Conservation (phyloP, 106 monocot genomes). For the Apostasia ramifera region DNA sequence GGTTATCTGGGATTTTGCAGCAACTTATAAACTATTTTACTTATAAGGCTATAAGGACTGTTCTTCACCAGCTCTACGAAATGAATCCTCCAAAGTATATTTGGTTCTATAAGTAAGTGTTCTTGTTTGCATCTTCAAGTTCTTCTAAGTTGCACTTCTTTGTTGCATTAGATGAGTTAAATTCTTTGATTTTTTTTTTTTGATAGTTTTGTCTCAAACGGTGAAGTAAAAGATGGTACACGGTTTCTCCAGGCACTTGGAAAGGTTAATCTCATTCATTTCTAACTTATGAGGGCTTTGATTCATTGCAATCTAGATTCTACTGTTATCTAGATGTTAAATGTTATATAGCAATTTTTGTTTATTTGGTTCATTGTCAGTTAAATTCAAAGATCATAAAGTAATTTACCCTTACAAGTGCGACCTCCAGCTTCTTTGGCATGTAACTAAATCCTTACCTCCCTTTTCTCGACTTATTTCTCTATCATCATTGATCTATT, state of each 20-base stretch:
- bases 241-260: conserved; percentile 64
- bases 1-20: conserved; percentile 25
- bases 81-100: conserved; percentile 95
- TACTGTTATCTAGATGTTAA: background rate
- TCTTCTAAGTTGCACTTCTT: background rate
- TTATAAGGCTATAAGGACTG: conserved; percentile 78
- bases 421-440: no score
- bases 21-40: conserved; percentile 87
- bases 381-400: no score
- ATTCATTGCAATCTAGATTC: background rate
- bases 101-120: conserved; percentile 86
- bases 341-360: no score
- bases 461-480: no score
- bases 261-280: conserved; percentile 40
- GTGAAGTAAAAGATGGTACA: conserved; percentile 58
- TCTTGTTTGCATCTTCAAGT: background rate
- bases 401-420: no score
- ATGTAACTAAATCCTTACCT: no score
- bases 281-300: background rate
- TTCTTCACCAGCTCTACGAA: conserved; percentile 94
- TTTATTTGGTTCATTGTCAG: no score
- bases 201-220: conserved; percentile 57
- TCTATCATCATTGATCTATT: no score
- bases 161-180: background rate
- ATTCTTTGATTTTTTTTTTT: background rate